These are phyloP conservation scores for Pythium rhizo-oryzae DNA, from an alignment of 352 stramenopile genomes.

Conservation along the genomic window DNA sequence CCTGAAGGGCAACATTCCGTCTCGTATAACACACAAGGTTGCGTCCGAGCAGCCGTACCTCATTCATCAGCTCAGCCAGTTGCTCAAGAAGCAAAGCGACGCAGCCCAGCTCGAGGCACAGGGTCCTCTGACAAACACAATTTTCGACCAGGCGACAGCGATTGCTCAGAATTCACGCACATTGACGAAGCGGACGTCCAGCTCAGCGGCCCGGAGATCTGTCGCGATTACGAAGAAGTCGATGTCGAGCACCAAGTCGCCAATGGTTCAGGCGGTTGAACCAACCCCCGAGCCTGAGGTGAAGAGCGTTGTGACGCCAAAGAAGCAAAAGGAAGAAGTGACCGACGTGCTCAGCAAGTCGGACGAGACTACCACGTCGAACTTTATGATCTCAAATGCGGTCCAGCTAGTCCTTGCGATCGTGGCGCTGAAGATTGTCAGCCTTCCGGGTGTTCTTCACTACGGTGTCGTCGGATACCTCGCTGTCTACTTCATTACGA, in stretches of 20 bases:
- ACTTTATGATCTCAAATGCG: constrained; percentile 45
- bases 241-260: not conserved
- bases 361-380: constrained; percentile 34
- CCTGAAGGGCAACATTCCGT: constrained; percentile 69
- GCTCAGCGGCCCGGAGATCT: constrained; percentile 5
- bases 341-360: constrained; percentile 19
- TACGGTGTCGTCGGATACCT: constrained; percentile 44
- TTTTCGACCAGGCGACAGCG: constrained; percentile 33
- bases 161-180: not conserved
- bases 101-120: constrained; percentile 27
- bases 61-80: constrained; percentile 52
- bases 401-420: constrained; percentile 59
- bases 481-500: constrained; percentile 53
- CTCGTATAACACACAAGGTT: constrained; percentile 61
- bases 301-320: not conserved
- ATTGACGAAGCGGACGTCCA: constrained; percentile 7
- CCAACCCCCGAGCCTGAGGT: constrained; percentile 1
- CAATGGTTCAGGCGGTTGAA: not conserved
- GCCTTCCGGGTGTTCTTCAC: constrained; percentile 48
- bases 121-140: constrained; percentile 53
- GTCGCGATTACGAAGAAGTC: not conserved
- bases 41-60: constrained; percentile 69
- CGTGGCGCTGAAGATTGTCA: constrained; percentile 47
- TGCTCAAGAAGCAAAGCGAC: constrained; percentile 57
- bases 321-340: not conserved